These are phyloP conservation scores for Sechiopsis laciniata DNA, from an alignment of 306 rosid genomes.

Conservation along the genomic window DNA sequence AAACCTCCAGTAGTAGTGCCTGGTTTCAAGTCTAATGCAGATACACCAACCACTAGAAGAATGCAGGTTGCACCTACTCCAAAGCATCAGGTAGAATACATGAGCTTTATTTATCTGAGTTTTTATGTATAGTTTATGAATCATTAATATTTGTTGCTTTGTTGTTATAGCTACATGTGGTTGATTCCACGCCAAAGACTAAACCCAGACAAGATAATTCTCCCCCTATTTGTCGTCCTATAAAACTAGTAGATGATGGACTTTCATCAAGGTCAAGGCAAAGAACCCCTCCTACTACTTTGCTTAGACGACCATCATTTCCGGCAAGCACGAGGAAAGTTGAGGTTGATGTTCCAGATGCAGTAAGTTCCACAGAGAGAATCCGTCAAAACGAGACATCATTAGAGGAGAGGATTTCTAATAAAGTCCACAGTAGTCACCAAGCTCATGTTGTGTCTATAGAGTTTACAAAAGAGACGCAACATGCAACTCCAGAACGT, in stretches of 20 bases:
- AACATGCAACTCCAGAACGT: conserved; percentile 39
- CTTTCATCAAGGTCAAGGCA: conserved; percentile 59
- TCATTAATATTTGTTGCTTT: conserved; percentile 6
- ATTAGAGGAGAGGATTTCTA: conserved; percentile 42
- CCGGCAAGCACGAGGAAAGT: conserved; percentile 51
- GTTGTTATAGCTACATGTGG: conserved; percentile 43
- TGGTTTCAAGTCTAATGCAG: conserved; percentile 48
- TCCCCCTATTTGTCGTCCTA: conserved; percentile 41
- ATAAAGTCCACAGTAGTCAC: conserved; percentile 40
- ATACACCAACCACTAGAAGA: conserved; percentile 47
- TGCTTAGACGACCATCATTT: conserved; percentile 54
- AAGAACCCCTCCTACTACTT: conserved; percentile 64
- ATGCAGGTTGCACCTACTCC: conserved; percentile 42
- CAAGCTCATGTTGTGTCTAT: conserved; percentile 32
- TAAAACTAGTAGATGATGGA: conserved; percentile 71
- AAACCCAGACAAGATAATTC: conserved; percentile 59
- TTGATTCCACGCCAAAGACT: conserved; percentile 57
- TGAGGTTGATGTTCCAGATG: conserved; percentile 53
- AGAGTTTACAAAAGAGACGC: conserved; percentile 43
- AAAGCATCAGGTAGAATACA: conserved; percentile 54
- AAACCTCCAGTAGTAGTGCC: conserved; percentile 49
- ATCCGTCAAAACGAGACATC: conserved; percentile 38
- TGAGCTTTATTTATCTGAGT: neutral
- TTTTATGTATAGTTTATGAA: neutral
- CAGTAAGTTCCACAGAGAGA: conserved; percentile 33